Percentiles rank a stretch among this genome's conserved stretches.
Evolutionary conservation across 805 yeast genomes (phyloP).

Genomic region (Debaryomyces prosopidis): DNA sequence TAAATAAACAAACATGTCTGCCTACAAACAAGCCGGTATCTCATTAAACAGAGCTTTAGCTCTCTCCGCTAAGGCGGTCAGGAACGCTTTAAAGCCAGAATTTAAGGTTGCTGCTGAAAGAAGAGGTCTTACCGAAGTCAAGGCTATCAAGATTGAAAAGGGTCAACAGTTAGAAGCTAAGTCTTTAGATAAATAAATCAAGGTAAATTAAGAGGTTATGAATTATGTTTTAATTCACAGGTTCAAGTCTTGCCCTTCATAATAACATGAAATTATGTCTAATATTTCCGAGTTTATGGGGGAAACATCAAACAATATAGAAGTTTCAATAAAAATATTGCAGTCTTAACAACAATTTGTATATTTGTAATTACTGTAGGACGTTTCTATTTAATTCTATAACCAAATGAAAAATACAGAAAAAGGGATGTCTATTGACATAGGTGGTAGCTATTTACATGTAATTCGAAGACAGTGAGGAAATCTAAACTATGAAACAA

Average conservation of each 20-base stretch:
- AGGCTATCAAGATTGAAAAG: conserved; percentile 66
- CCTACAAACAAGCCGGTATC: conserved; percentile 51
- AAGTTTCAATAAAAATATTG: background rate
- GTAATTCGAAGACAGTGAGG: background rate
- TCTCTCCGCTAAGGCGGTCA: conserved; percentile 85
- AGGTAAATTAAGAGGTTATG: background rate
- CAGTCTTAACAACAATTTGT: background rate
- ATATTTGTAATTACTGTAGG: too few relatives aligned
- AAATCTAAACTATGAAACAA: background rate
- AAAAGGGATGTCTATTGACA: too few relatives aligned
- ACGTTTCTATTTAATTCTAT: too few relatives aligned
- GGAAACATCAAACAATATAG: background rate
- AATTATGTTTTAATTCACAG: too few relatives aligned
- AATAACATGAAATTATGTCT: too few relatives aligned
- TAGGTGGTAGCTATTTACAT: background rate
- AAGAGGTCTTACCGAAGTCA: conserved; percentile 75
- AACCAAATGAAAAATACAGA: too few relatives aligned
- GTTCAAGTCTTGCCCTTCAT: too few relatives aligned
- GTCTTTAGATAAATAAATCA: conserved; percentile 31
- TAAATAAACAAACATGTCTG: conserved; percentile 32
- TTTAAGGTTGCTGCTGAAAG: conserved; percentile 68
- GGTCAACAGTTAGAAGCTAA: conserved; percentile 55
- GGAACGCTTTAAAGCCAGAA: conserved; percentile 87
- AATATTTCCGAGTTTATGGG: background rate
- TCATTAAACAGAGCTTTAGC: conserved; percentile 84